Percentiles rank a stretch among this genome's conserved stretches.
Conservation (phyloP, 2,329 filamentous ascomycete species). For the Neoscytalidium dimidiatum region DNA sequence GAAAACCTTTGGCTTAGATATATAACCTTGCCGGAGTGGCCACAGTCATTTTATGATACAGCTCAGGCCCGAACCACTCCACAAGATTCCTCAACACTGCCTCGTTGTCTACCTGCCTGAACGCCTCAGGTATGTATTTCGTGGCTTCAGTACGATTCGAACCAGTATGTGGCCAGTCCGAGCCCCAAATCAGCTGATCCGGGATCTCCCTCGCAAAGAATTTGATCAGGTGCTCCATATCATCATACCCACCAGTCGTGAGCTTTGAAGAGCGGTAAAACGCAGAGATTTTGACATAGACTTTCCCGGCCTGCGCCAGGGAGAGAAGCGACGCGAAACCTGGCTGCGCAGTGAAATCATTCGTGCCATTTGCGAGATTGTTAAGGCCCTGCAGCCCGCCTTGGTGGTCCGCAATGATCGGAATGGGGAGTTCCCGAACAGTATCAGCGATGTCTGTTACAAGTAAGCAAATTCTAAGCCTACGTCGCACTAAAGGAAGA, state of each 20-base stretch:
- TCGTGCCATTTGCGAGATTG: not conserved
- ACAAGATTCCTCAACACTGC: not conserved
- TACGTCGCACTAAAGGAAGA: too few relatives aligned
- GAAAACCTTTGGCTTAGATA: constrained; percentile 36
- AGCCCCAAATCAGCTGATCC: not conserved
- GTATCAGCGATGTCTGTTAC: not conserved
- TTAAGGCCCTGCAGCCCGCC: not conserved
- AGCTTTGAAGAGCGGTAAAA: not conserved
- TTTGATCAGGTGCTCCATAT: not conserved
- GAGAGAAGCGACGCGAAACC: not conserved
- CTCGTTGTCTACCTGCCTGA: not conserved
- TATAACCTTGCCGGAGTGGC: not conserved
- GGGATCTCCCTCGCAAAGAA: not conserved
- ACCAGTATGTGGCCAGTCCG: not conserved
- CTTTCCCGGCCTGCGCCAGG: not conserved
- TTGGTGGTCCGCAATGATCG: constrained; percentile 4
- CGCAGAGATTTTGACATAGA: not conserved
- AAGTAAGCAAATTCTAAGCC: too few relatives aligned
- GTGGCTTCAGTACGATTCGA: not conserved
- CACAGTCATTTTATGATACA: not conserved
- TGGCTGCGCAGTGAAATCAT: not conserved
- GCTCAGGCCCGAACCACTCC: not conserved
- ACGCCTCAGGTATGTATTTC: not conserved
- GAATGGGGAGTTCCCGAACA: not conserved
- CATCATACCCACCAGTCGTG: not conserved